phyloP scores from a whole-genome alignment of 2,329 filamentous ascomycete species.

The Diaporthe citrichinensis region DNA sequence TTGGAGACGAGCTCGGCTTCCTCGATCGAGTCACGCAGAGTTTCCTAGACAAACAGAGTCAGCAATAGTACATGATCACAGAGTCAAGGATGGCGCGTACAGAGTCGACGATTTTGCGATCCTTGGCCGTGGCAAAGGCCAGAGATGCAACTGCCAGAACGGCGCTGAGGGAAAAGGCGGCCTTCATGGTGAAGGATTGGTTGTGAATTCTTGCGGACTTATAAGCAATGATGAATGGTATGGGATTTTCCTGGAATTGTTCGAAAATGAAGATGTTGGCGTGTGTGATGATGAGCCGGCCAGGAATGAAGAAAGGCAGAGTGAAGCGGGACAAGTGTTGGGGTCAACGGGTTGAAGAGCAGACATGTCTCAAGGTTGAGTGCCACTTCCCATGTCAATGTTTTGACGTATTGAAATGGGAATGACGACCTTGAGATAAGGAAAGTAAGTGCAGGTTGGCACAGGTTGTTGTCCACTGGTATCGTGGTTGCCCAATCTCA shows the following conservation, averaged over 20 bases:
- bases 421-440: neutral
- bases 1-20: neutral
- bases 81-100: neutral
- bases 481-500: no score
- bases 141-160: neutral
- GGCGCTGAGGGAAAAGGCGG: neutral
- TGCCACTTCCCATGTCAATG: neutral
- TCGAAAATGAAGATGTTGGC: no score
- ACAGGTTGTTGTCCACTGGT: neutral
- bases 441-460: neutral
- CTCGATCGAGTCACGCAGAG: neutral
- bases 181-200: neutral
- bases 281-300: no score
- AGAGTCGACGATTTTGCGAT: neutral
- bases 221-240: neutral
- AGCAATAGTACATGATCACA: neutral
- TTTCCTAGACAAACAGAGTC: neutral
- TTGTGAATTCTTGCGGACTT: neutral
- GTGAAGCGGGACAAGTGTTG: neutral
- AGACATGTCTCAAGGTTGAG: neutral
- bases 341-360: neutral
- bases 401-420: neutral
- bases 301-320: neutral
- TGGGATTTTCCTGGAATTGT: no score
- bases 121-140: neutral